Evolutionary conservation across 768 basidiomycete genomes (phyloP).

Genomic region (Lactarius evosmus): DNA sequence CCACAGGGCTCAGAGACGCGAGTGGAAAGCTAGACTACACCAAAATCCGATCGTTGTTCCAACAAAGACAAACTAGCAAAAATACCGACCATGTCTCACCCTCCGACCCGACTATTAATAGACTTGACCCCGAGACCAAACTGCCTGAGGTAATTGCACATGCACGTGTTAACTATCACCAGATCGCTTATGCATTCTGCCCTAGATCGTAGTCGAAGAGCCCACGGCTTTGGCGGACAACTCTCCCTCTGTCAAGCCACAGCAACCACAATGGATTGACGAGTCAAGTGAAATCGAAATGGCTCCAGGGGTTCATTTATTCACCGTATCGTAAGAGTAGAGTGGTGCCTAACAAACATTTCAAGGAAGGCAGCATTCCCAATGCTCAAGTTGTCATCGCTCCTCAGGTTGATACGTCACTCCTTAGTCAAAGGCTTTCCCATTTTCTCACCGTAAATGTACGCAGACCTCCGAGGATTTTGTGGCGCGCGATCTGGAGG

Average conservation of each 20-base stretch:
- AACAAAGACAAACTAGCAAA: constrained; percentile 5
- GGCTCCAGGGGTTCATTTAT: constrained; percentile 3
- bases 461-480: constrained; percentile 8
- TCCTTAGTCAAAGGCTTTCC: background rate
- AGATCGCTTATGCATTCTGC: background rate
- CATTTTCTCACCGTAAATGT: background rate
- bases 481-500: constrained; percentile 13
- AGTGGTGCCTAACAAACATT: background rate
- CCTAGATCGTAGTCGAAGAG: constrained; percentile 23
- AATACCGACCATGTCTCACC: background rate
- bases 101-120: background rate
- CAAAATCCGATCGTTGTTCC: constrained; percentile 26
- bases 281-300: constrained; percentile 1
- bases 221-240: constrained; percentile 12
- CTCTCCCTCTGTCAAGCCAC: background rate
- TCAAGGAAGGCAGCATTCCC: constrained; percentile 5
- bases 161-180: background rate
- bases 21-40: constrained; percentile 26
- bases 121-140: background rate
- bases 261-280: background rate
- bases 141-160: constrained; percentile 10
- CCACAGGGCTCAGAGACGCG: constrained; percentile 21
- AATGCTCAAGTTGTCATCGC: background rate
- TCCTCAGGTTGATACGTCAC: constrained; percentile 3
- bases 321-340: background rate